phyloP scores from a whole-genome alignment of 345 rosid species.

The Lumnitzera racemosa region DNA sequence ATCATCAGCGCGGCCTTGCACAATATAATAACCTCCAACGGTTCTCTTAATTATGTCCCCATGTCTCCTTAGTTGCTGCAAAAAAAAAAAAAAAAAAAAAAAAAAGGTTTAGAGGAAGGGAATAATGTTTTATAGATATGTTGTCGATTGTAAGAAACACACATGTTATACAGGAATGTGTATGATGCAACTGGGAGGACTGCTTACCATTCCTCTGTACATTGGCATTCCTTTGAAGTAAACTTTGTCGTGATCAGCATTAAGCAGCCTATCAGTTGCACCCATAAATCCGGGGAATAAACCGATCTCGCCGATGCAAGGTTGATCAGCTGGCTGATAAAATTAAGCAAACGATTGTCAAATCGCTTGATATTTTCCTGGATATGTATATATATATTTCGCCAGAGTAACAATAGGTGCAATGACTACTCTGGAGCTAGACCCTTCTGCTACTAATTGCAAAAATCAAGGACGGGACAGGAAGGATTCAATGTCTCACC shows the following conservation, averaged over 20 bases:
- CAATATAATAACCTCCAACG: constrained; percentile 56
- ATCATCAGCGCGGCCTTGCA: constrained; percentile 92
- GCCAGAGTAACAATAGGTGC: no score
- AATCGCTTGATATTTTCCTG: neutral
- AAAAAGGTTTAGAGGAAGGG: neutral
- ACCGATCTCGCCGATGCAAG: constrained; percentile 83
- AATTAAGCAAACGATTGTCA: constrained; percentile 8
- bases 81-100: constrained; percentile 3
- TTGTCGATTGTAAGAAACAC: no score
- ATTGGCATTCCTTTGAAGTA: constrained; percentile 85
- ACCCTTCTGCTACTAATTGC: no score
- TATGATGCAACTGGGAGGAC: neutral
- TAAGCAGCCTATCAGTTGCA: constrained; percentile 69
- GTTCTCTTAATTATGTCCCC: constrained; percentile 76
- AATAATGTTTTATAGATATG: neutral
- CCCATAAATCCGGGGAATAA: constrained; percentile 65
- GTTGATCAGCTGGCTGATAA: constrained; percentile 60
- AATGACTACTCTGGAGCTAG: no score
- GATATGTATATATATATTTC: no score
- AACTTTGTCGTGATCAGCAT: constrained; percentile 67
- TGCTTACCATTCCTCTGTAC: constrained; percentile 56
- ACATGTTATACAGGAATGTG: no score
- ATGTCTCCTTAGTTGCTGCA: constrained; percentile 78
- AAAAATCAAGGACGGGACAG: no score
- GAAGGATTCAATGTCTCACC: constrained; percentile 27